A percentile compares a stretch with the other conserved stretches of the same genome.
Evolutionary conservation across 139 green algal species (phyloP).

Genomic region (Closterium sp.): DNA sequence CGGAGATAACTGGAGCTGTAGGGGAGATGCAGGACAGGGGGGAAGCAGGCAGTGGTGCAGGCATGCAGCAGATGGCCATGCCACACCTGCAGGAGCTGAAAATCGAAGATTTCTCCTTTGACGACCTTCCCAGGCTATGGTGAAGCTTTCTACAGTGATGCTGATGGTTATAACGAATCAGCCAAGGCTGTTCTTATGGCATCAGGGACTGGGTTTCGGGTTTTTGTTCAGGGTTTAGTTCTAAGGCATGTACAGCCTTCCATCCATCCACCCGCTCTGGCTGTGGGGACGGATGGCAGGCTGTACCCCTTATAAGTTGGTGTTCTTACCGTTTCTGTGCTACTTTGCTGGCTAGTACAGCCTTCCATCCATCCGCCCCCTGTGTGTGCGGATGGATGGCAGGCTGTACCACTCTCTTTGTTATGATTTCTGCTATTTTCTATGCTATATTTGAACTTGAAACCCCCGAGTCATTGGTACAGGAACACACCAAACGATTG

Average conservation of each 20-base stretch:
- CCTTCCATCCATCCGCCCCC: background rate
- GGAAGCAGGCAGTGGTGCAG: too few relatives aligned
- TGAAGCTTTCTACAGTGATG: background rate
- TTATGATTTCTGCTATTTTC: background rate
- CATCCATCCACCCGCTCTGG: background rate
- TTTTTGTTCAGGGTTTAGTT: background rate
- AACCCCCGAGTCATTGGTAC: too few relatives aligned
- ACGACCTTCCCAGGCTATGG: background rate
- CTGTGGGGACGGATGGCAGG: background rate
- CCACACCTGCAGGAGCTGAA: background rate
- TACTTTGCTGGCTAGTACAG: background rate
- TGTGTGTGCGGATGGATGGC: background rate
- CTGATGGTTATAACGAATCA: background rate
- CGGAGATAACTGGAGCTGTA: background rate
- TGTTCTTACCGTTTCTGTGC: too few relatives aligned
- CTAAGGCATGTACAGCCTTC: background rate
- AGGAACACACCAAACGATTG: too few relatives aligned
- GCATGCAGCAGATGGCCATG: background rate
- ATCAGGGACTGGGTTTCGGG: background rate
- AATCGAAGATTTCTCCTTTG: background rate
- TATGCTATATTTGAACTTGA: too few relatives aligned
- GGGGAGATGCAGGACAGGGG: background rate
- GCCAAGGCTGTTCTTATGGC: background rate
- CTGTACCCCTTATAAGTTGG: background rate
- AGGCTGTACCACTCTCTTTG: background rate